phyloP scores from a whole-genome alignment of 2,329 filamentous ascomycete species.

The Sporothrix euskadiensis region DNA sequence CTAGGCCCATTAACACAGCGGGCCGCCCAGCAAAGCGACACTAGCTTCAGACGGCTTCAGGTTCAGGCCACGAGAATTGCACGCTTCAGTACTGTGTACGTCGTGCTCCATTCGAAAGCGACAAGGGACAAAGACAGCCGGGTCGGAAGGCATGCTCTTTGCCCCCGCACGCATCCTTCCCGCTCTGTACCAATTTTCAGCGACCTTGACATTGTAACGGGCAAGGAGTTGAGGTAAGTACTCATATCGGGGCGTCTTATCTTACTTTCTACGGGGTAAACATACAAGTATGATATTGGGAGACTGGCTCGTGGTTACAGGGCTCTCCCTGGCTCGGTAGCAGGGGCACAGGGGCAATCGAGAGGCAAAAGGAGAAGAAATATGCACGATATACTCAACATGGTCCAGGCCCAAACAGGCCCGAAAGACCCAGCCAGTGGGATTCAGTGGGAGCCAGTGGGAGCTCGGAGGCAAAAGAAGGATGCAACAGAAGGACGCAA shows the following conservation, averaged over 20 bases:
- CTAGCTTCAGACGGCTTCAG: neutral
- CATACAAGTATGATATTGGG: neutral
- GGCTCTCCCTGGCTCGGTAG: neutral
- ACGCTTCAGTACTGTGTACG: neutral
- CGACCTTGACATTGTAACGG: neutral
- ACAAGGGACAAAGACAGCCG: neutral
- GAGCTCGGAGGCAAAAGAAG: neutral
- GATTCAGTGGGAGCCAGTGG: neutral
- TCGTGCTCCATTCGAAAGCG: neutral
- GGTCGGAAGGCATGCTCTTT: neutral
- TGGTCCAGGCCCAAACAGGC: neutral
- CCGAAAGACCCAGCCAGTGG: neutral
- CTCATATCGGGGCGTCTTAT: neutral
- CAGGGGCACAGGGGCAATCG: neutral
- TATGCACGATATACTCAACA: neutral
- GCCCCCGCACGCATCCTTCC: constrained; percentile 1
- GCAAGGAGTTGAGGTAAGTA: neutral
- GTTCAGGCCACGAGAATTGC: neutral
- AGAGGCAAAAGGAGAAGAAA: neutral
- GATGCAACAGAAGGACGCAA: neutral
- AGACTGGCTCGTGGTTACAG: neutral
- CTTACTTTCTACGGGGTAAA: too few species aligned
- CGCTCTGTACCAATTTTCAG: neutral
- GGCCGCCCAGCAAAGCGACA: constrained; percentile 2
- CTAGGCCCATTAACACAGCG: constrained; percentile 9